These are phyloP conservation scores for Kwoniella heveanensis DNA, from an alignment of 768 basidiomycete genomes.

Conservation along the genomic window DNA sequence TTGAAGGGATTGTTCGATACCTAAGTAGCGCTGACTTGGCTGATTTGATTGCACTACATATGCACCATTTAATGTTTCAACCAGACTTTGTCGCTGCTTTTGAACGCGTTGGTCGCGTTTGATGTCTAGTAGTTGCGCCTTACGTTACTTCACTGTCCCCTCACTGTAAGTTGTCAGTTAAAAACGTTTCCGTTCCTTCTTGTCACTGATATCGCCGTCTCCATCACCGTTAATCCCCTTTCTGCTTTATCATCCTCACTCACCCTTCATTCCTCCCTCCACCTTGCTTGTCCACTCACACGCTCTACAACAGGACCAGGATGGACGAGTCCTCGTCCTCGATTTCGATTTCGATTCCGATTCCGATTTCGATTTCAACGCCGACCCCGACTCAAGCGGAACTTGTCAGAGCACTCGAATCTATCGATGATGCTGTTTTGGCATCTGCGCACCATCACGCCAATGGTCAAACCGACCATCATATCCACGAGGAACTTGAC, in stretches of 20 bases:
- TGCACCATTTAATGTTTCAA: too few species aligned
- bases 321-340: too few species aligned
- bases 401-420: slow-evolving; percentile 21
- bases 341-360: too few species aligned
- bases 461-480: neutral
- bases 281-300: neutral
- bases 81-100: too few species aligned
- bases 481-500: neutral
- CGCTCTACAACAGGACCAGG: too few species aligned
- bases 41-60: too few species aligned
- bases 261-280: neutral
- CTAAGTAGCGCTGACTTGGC: too few species aligned
- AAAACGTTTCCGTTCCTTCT: neutral
- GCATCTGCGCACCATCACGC: slow-evolving; percentile 5
- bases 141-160: neutral
- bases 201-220: slow-evolving; percentile 3
- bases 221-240: neutral
- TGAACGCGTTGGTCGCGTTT: too few species aligned
- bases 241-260: slow-evolving; percentile 15
- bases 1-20: too few species aligned
- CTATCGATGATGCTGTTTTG: slow-evolving; percentile 18
- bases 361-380: neutral
- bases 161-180: neutral
- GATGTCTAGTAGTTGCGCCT: neutral
- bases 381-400: slow-evolving; percentile 7